Evolutionary conservation across 176 grass and related monocot species (phyloP).

Genomic region (Juncus inflexus): DNA sequence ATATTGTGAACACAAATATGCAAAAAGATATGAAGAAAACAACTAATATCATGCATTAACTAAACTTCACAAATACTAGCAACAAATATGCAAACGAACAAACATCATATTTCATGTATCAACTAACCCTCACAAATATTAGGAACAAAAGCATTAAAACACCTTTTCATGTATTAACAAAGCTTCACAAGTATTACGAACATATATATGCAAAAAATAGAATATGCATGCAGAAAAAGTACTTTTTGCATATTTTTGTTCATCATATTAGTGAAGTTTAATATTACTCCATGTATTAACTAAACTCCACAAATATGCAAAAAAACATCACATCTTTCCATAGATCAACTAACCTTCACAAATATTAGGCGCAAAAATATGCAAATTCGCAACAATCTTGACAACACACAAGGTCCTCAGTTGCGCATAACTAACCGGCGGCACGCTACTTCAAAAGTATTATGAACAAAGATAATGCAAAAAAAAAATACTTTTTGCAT

Average conservation of each 20-base stretch:
- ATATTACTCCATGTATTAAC: no score
- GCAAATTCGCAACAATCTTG: slow-evolving; percentile 94
- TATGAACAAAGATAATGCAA: no score
- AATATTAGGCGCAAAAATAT: slow-evolving; percentile 91
- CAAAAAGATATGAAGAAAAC: no score
- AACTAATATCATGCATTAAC: no score
- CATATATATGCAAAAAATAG: slow-evolving; percentile 15
- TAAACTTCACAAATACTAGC: slow-evolving; percentile 42
- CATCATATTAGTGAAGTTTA: no score
- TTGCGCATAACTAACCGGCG: no score
- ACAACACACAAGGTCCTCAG: slow-evolving; percentile 84
- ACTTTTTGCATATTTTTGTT: no score
- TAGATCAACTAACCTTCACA: slow-evolving; percentile 65
- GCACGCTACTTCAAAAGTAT: slow-evolving; percentile 6
- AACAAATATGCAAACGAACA: slow-evolving; percentile 61
- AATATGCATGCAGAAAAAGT: slow-evolving; percentile 27
- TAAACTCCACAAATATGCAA: slow-evolving; percentile 48
- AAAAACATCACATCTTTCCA: slow-evolving; percentile 20
- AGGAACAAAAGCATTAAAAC: slow-evolving; percentile 52
- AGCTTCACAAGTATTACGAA: slow-evolving; percentile 2
- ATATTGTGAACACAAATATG: no score
- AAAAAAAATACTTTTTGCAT: no score
- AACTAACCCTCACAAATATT: slow-evolving; percentile 90
- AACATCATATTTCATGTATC: not conserved
- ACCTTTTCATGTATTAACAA: no score